Evolutionary conservation across 2,329 filamentous ascomycete species (phyloP).

Genomic region (Penicillium hordei): DNA sequence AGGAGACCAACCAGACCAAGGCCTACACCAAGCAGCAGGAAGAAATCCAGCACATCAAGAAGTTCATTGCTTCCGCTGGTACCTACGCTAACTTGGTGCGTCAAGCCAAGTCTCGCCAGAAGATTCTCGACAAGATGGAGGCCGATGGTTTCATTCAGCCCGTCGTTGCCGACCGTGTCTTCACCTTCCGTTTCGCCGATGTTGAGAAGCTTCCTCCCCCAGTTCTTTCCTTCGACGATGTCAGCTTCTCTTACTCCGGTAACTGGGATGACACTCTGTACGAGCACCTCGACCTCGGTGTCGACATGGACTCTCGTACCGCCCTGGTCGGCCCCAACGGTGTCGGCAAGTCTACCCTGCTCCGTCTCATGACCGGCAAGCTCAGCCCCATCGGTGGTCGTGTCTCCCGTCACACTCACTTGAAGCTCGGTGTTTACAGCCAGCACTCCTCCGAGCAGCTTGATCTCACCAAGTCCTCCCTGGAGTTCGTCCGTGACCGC

Average conservation of each 20-base stretch:
- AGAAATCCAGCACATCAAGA: slow-evolving; percentile 99
- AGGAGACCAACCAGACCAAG: slow-evolving; percentile 98
- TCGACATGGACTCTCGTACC: slow-evolving; percentile 98
- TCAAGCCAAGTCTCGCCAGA: slow-evolving; percentile 98
- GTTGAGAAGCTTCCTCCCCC: slow-evolving; percentile 99
- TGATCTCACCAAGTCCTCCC: slow-evolving; percentile 93
- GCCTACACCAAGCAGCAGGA: slow-evolving; percentile 99
- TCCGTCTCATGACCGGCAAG: slow-evolving; percentile 95
- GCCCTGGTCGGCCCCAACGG: slow-evolving; percentile 97
- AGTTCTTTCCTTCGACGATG: slow-evolving; percentile 92
- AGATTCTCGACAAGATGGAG: slow-evolving; percentile 99
- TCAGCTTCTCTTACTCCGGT: slow-evolving; percentile 97
- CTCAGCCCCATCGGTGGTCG: slow-evolving; percentile 78
- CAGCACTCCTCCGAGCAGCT: slow-evolving; percentile 99
- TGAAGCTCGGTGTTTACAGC: slow-evolving; percentile 97
- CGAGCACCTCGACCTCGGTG: slow-evolving; percentile 94
- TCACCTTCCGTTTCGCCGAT: slow-evolving; percentile 97
- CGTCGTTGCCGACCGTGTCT: slow-evolving; percentile 79
- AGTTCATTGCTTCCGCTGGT: slow-evolving; percentile 99
- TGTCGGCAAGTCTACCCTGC: slow-evolving; percentile 96
- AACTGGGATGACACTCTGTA: slow-evolving; percentile 88
- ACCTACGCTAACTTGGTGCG: slow-evolving; percentile 99
- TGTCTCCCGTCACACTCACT: slow-evolving; percentile 90
- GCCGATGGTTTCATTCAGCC: slow-evolving; percentile 97
- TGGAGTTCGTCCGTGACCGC: slow-evolving; percentile 97